Evolutionary conservation across 1,284 basidiomycete genomes (phyloP), one percentile per base, ranked within the genome.

Genomic region (Ganoderma lucidum): DNA sequence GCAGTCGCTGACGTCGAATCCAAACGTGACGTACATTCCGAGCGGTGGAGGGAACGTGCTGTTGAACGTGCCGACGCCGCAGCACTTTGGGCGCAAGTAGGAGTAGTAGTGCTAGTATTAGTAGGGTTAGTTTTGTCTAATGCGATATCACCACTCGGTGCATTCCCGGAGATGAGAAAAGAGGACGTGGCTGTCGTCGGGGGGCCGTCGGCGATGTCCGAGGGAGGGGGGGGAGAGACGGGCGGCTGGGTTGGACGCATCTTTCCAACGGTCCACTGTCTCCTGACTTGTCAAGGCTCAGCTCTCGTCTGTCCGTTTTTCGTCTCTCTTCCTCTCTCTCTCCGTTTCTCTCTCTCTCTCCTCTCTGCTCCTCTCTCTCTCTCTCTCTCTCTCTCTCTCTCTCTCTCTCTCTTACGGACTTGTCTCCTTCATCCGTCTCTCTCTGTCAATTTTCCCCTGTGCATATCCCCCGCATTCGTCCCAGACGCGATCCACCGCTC

Each of bases 1-100:
- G 70, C 87, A 92, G 82, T 94, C 94, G 67, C 85, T 97, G 75
- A 81, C 93, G 39, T 83, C 81, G 75, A 96, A 93, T 78, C 89
- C 89, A 76, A 96, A 96, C 80, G 94, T 97, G 76, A 90, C 93
- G 51, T 97, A 96, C 79, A 90, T 97, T 70, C 96, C 96, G 64
- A 92, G 92, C 74, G 86, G 92, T 8, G 88, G 88, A 58, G 91
- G 92, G 4, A 93, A 93, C 78, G 87, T 97, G 72, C 81, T 97
- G 75, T 81, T 97, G 79, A 96, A 94, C 81, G 90, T 97, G 72
- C 92, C 93, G 71, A 87, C 72, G 23, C 70, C 72, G 64, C 63
- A 70, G 17, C 56, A 67, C 41, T 65, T 73, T 55, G 59, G 88
- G 30, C 82, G 87, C 81, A 87, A 85, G 79, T 76, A 78, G 76